Conservation (phyloP, 768 basidiomycete species). For the Lentinus tigrinus region DNA sequence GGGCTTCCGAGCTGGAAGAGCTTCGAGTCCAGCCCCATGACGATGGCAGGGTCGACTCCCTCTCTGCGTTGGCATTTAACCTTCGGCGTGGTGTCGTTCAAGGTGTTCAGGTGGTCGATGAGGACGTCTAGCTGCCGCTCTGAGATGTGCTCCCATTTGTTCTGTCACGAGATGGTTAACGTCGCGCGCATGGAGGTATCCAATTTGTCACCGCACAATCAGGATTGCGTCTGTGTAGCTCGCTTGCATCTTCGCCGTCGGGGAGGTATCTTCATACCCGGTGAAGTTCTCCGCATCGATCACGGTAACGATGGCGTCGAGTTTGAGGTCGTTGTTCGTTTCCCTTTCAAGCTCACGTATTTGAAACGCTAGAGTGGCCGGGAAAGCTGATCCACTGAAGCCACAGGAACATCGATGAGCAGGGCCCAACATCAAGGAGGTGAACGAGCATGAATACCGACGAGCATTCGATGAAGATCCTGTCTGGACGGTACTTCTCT, state of each 20-base stretch:
- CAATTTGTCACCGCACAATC: constrained; percentile 50
- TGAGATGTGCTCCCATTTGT: constrained; percentile 87
- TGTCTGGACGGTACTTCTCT: constrained; percentile 85
- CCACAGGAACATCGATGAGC: not conserved
- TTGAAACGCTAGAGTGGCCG: constrained; percentile 92
- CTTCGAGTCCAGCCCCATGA: constrained; percentile 90
- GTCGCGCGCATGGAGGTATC: not conserved
- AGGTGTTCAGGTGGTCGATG: constrained; percentile 81
- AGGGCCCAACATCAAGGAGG: too few species aligned
- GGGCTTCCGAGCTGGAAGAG: constrained; percentile 46
- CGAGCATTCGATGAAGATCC: constrained; percentile 97
- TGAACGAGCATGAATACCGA: too few species aligned
- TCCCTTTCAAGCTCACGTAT: constrained; percentile 87
- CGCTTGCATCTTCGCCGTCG: constrained; percentile 93
- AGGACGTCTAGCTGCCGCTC: constrained; percentile 80
- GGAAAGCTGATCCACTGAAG: constrained; percentile 87
- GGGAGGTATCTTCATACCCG: constrained; percentile 90
- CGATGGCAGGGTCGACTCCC: constrained; percentile 72
- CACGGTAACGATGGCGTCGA: constrained; percentile 91
- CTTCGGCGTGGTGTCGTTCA: constrained; percentile 90
- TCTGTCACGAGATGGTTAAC: constrained; percentile 39
- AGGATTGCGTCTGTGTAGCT: constrained; percentile 91
- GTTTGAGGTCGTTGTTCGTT: constrained; percentile 68
- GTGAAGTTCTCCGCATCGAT: constrained; percentile 88
- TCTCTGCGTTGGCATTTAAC: constrained; percentile 62